Percentiles rank a stretch among this genome's conserved stretches.
These are phyloP conservation scores for Aegilops sharonensis DNA, from an alignment of 176 grass and related monocot genomes.

Conservation along the genomic window DNA sequence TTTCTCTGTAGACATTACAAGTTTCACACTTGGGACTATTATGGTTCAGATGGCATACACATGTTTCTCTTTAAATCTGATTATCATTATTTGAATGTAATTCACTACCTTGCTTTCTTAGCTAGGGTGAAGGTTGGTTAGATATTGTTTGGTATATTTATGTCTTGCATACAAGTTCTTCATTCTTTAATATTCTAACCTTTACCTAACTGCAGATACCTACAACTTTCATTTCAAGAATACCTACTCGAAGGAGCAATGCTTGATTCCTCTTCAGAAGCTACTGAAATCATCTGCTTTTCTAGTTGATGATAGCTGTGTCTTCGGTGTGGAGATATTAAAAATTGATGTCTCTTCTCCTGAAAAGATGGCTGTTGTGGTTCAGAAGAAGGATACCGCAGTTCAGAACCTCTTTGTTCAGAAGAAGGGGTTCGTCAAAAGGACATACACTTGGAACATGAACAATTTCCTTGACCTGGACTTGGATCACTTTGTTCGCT, in stretches of 20 bases:
- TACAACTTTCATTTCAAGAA: constrained; percentile 13
- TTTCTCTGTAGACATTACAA: too few species aligned
- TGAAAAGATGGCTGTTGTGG: neutral
- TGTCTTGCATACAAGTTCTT: neutral
- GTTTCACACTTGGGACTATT: too few species aligned
- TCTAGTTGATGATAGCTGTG: constrained; percentile 39
- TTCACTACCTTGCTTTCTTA: neutral
- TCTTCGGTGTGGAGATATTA: constrained; percentile 36
- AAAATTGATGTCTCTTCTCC: neutral
- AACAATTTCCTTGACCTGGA: constrained; percentile 4
- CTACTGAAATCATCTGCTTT: constrained; percentile 26
- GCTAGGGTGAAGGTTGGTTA: neutral
- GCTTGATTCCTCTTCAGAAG: constrained; percentile 24
- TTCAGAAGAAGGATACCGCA: constrained; percentile 11
- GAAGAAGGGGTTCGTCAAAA: constrained; percentile 35
- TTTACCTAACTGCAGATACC: neutral
- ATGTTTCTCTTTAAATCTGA: neutral
- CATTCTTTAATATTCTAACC: neutral
- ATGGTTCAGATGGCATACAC: neutral
- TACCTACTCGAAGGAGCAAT: neutral
- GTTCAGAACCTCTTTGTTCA: constrained; percentile 32
- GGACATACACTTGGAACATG: constrained; percentile 34
- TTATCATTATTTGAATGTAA: neutral
- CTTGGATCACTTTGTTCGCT: neutral
- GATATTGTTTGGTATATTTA: neutral